Evolutionary conservation across 768 basidiomycete genomes (phyloP), one percentile per base, ranked within the genome.

Genomic region (Lentinula edodes): DNA sequence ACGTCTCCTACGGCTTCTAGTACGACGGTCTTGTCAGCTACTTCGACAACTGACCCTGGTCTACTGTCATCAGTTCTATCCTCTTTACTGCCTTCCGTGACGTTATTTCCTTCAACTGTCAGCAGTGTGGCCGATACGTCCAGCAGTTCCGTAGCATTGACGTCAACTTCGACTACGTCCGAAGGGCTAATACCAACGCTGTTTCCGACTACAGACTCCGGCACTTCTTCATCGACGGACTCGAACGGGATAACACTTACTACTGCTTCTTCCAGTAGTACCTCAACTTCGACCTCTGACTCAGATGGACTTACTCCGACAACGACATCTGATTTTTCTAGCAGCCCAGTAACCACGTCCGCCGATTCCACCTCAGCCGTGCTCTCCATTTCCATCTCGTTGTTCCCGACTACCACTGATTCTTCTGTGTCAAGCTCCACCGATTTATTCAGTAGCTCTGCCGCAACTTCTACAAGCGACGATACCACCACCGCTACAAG

Each of bases 1-100:
- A n/a, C 55, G 5, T 28, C 28, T 28, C 28, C 28, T 28, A 41
- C 36, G 6, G 20, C 12, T 10, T 9, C 58, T 18, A 35, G 43
- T 34, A 45, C 38, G 52, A 41, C 62, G 18, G 60, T 39, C 18
- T 9, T 28, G 35, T 61, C 46, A 62, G 39, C 51, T 35, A 51
- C 58, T 16, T 60, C 58, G 48, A 39, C 46, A 23, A 48, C 39
- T 58, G 18, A 58, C 23, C 32, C 56, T 3, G 48, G 58, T 59
- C 15, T 59, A n/a, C 15, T 59, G 12, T 16, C 42, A 6, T 59
- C 43, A 18, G 20, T 46, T 15, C 12, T 59, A 42, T 50, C 58
- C 13, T 59, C 48, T 8, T 28, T 59, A 18, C 34, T 59, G 7
- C 34, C 54, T 23, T 36, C 54, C 2, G 23, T 56, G 23, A 56